Percentiles rank a stretch among this genome's conserved stretches.
Evolutionary conservation across 2,329 filamentous ascomycete species (phyloP).

Genomic region (Aspergillus sp.): DNA sequence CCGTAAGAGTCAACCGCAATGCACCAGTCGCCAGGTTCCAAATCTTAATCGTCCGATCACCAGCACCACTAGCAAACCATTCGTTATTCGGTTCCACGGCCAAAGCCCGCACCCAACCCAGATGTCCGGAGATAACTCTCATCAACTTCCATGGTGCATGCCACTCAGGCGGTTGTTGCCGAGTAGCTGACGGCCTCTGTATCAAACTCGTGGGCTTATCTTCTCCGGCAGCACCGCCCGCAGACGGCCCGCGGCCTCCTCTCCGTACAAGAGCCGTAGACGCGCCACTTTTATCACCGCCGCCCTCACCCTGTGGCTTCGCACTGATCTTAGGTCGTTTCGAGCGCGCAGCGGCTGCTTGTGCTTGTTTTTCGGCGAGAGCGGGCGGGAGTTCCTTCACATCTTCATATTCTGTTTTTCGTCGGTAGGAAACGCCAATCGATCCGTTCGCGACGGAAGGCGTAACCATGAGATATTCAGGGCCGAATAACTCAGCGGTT

Average conservation of each 20-base stretch:
- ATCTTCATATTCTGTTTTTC: conserved; percentile 68
- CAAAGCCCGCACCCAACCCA: conserved; percentile 89
- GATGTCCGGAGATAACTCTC: conserved; percentile 92
- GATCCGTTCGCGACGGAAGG: conserved; percentile 44
- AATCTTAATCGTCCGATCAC: conserved; percentile 96
- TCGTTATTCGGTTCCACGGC: conserved; percentile 95
- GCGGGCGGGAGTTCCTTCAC: conserved; percentile 75
- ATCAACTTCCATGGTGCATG: conserved; percentile 98
- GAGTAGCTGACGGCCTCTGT: conserved; percentile 59
- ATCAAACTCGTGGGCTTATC: conserved; percentile 61
- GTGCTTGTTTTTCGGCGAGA: conserved; percentile 76
- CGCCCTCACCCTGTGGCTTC: conserved; percentile 37
- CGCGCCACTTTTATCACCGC: conserved; percentile 49
- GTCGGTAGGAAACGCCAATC: conserved; percentile 46
- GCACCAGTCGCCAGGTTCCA: conserved; percentile 91
- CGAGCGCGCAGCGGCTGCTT: conserved; percentile 60
- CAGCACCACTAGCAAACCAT: conserved; percentile 95
- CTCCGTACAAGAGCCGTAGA: conserved; percentile 58
- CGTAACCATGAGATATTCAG: conserved; percentile 46
- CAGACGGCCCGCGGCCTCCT: conserved; percentile 28
- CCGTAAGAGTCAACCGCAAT: conserved; percentile 83
- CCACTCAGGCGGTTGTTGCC: conserved; percentile 83
- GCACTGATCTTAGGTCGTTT: conserved; percentile 60
- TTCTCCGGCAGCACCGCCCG: conserved; percentile 34
- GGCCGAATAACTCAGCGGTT: conserved; percentile 48